Base-by-base conservation (phyloP, 305 asterid genomes). In the Fraxinus albicans region DNA sequence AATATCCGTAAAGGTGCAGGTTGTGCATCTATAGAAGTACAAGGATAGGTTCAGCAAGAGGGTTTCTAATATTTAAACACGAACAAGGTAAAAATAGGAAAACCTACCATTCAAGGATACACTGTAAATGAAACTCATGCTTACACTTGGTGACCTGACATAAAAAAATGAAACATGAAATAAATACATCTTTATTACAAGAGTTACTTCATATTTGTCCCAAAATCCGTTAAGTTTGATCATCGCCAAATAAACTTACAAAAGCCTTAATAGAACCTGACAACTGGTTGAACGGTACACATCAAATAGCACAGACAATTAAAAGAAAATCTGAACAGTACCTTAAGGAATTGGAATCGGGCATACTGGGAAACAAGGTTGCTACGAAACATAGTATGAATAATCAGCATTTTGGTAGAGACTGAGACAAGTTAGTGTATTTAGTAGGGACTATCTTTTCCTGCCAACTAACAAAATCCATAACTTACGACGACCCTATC, bases 81-180 rank as follows among this genome's bases (percentile, higher is more conserved):
- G 25, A 27, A 40, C 58, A 21, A 81, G 50, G 76, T 80, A 9
- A 38, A 47, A 76, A 74, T 58, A 33, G 70, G 27, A 19, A 27
- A 80, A 79, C 86, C 2, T 84, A 93, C 96, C 97, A 93, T 82
- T 92, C 97, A 84, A 92, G 91, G 82, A 93, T 92, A 81, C 97
- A 93, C 63, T 93, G 97, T 83, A 93, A 84, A 88, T 93, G 97
- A 89, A 92, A 92, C 86, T 92, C 94, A 74, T 93, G 96, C 84
- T 87, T 91, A 81, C 97, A 92, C 78, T 85, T 89, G 89, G 97
- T 93, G 58, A 88, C 92, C 96, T 93, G 94, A 81, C 88, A 89
- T 72, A 27, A 38, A 86, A 78, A 44, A 69, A 36, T 6, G 9
- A 36, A 36, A 81, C 80, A 29, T 25, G 74, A 69, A 69, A 69